Conservation (phyloP, 805 yeast genomes). For the Yarrowia sp. region DNA sequence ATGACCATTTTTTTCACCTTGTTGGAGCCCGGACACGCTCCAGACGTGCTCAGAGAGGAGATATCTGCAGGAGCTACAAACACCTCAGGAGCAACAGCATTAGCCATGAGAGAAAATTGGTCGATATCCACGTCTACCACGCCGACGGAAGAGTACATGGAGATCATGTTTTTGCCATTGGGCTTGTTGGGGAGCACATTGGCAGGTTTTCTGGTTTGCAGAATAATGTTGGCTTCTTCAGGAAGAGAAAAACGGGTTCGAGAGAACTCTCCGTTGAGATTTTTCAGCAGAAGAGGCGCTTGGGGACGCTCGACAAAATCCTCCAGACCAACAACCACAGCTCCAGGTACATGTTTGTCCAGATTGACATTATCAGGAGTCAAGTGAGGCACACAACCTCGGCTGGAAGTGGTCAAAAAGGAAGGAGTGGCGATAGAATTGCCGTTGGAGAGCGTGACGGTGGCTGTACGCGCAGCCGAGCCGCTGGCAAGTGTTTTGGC, state of each 20-base stretch:
- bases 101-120: constrained; percentile 32
- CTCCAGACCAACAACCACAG: constrained; percentile 39
- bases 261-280: background rate
- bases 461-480: constrained; percentile 3
- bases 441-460: constrained; percentile 12
- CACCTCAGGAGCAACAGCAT: constrained; percentile 37
- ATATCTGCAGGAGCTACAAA: constrained; percentile 40
- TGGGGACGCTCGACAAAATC: constrained; percentile 41
- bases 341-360: constrained; percentile 32
- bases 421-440: constrained; percentile 36
- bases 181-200: constrained; percentile 39
- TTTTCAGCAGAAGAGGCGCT: background rate
- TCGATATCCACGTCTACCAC: constrained; percentile 35
- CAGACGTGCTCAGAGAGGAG: constrained; percentile 34
- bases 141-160: constrained; percentile 43
- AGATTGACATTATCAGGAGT: constrained; percentile 43
- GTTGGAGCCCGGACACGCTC: constrained; percentile 40
- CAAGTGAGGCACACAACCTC: constrained; percentile 45
- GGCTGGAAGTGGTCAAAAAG: constrained; percentile 40
- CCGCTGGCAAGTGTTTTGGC: background rate
- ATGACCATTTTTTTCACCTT: constrained; percentile 40
- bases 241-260: constrained; percentile 34
- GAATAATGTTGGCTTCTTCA: constrained; percentile 33
- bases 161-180: constrained; percentile 38
- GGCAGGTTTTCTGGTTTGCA: constrained; percentile 37